Evolutionary conservation across 2,329 filamentous ascomycete genomes (phyloP).

Genomic region (Fusarium foetens): DNA sequence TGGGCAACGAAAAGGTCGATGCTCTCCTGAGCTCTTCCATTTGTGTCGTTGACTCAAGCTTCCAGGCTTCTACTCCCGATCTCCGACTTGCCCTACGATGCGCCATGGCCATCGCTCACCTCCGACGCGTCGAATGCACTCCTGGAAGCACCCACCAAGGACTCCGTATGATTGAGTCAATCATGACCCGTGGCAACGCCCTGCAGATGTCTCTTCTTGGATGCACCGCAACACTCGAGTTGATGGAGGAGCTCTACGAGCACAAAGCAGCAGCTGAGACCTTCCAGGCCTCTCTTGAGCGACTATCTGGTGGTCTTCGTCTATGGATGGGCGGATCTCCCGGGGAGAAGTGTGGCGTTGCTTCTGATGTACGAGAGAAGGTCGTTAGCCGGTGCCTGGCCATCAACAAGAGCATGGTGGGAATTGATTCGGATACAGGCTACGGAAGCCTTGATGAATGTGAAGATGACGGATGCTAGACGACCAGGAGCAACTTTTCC

Average conservation of each 20-base stretch:
- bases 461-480: constrained; percentile 49
- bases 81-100: constrained; percentile 67
- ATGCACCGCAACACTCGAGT: constrained; percentile 67
- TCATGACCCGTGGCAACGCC: constrained; percentile 55
- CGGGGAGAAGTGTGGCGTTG: constrained; percentile 63
- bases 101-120: constrained; percentile 69
- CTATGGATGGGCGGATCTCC: constrained; percentile 68
- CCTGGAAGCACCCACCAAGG: constrained; percentile 52
- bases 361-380: constrained; percentile 60
- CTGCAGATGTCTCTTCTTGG: constrained; percentile 65
- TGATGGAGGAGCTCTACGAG: constrained; percentile 64
- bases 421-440: constrained; percentile 69
- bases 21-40: constrained; percentile 42
- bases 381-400: constrained; percentile 66
- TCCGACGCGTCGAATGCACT: constrained; percentile 57
- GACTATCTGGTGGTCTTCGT: constrained; percentile 65
- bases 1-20: constrained; percentile 49
- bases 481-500: constrained; percentile 11
- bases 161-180: constrained; percentile 60
- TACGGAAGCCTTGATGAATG: constrained; percentile 68
- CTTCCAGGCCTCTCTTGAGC: constrained; percentile 63
- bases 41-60: constrained; percentile 59
- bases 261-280: constrained; percentile 60
- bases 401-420: constrained; percentile 66
- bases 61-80: constrained; percentile 58